Evolutionary conservation across 805 yeast species (phyloP), one percentile per base, ranked within the genome.

Genomic region (Maudiozyma barnettii): DNA sequence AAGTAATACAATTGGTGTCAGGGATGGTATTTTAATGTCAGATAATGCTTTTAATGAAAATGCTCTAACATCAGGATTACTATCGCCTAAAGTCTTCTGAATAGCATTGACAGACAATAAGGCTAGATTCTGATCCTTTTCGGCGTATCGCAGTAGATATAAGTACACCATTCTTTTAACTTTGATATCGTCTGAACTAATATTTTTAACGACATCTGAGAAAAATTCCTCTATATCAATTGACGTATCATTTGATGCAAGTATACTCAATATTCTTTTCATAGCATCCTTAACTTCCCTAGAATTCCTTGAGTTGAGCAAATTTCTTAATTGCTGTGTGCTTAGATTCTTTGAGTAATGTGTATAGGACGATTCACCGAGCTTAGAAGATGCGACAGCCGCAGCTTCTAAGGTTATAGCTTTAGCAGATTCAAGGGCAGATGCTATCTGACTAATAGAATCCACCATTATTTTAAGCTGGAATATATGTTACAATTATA

Each of bases 191-290:
- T 72, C 55, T 18, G 91, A 81, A 6, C 87, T 84, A 33, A 90
- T 80, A 63, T 89, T 89, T 64, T 90, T 91, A 48, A 93, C 83
- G 5, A 93, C 93, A 57, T 85, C 90, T 0, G 97, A 88, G 70
- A 87, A 91, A 58, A 68, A 76, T 4, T 70, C 54, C 9, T 74
- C 68, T 26, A 75, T 74, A 45, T 70, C 62, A 1, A 68, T 52
- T 1, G 63, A 59, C 20, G 65, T 56, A 35, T 65, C 67, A 12
- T 68, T 70, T 19, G 69, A 66, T 0, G 78, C 68, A 58, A 75
- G 65, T 43, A 73, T 54, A 0, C 73, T 62, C 12, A 74, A 68
- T 3, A 84, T 70, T 45, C 77, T 73, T 51, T 79, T 79, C 69
- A 84, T 65, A 0, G 86, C 87, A 18, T 68, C 69, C 43, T 77